Evolutionary conservation across 306 rosid genomes (phyloP).

Genomic region (Albizia julibrissin): DNA sequence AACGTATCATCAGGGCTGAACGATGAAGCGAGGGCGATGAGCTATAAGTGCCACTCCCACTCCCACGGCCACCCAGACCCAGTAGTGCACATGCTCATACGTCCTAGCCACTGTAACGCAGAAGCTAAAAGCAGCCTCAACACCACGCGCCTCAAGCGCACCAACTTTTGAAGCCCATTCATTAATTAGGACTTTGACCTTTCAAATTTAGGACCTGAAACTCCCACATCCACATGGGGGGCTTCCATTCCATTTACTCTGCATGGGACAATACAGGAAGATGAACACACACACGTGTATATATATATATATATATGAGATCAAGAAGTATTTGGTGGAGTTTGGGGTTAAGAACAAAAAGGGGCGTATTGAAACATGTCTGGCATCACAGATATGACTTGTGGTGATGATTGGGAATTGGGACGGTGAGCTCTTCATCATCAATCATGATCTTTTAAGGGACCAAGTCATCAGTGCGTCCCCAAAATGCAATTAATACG

Average conservation of each 20-base stretch:
- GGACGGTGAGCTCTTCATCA: neutral
- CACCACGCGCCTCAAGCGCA: conserved; percentile 35
- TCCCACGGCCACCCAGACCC: neutral
- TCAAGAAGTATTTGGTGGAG: conserved; percentile 21
- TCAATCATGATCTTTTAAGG: conserved; percentile 21
- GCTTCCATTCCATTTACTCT: conserved; percentile 30
- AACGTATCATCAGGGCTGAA: conserved; percentile 1
- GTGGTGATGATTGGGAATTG: conserved; percentile 11
- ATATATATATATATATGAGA: too few relatives aligned
- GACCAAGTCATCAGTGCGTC: neutral
- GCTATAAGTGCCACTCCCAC: conserved; percentile 22
- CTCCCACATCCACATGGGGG: conserved; percentile 54
- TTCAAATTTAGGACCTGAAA: conserved; percentile 45
- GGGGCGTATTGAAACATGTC: conserved; percentile 24
- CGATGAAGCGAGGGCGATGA: neutral
- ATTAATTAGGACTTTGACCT: conserved; percentile 39
- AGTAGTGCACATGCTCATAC: conserved; percentile 25
- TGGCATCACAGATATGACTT: conserved; percentile 17
- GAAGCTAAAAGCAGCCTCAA: conserved; percentile 25
- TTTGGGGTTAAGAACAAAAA: conserved; percentile 11
- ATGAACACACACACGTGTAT: neutral
- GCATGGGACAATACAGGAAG: neutral
- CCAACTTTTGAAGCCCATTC: conserved; percentile 46
- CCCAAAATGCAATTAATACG: neutral
- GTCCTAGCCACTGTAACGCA: conserved; percentile 38